phyloP scores from a whole-genome alignment of 2,329 filamentous ascomycete species.

The Arthrobotrys entomopaga region DNA sequence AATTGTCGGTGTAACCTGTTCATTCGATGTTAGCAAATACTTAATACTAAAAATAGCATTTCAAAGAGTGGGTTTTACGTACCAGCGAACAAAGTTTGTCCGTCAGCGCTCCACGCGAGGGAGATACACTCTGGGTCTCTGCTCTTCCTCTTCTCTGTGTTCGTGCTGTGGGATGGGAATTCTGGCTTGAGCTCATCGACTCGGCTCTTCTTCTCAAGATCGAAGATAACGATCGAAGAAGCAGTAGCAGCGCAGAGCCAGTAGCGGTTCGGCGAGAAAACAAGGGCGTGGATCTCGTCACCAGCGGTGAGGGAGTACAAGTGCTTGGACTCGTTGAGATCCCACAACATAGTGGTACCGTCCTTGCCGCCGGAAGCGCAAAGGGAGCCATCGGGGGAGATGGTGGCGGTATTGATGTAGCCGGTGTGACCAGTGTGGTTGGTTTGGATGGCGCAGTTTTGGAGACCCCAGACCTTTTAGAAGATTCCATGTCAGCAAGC shows the following conservation, averaged over 20 bases:
- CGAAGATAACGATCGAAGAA: slow-evolving; percentile 99
- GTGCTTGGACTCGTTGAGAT: slow-evolving; percentile 99
- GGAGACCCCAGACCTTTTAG: slow-evolving; percentile 78
- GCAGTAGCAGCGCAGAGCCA: slow-evolving; percentile 99
- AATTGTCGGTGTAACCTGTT: slow-evolving; percentile 92
- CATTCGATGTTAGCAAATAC: neutral
- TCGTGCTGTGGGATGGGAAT: slow-evolving; percentile 82
- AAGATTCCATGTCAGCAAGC: slow-evolving; percentile 9
- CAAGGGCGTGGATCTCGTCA: slow-evolving; percentile 99
- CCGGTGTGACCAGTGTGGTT: slow-evolving; percentile 87
- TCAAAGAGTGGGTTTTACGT: slow-evolving; percentile 10
- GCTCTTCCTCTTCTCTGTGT: slow-evolving; percentile 79
- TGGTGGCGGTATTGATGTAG: slow-evolving; percentile 54
- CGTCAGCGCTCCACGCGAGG: slow-evolving; percentile 97
- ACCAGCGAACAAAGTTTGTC: slow-evolving; percentile 98
- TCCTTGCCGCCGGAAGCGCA: slow-evolving; percentile 53
- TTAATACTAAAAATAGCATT: neutral
- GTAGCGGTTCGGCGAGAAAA: slow-evolving; percentile 99
- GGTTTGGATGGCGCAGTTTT: slow-evolving; percentile 49
- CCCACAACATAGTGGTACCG: slow-evolving; percentile 54
- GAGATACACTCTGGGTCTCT: slow-evolving; percentile 97
- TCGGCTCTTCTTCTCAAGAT: slow-evolving; percentile 99
- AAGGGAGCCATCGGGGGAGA: slow-evolving; percentile 54
- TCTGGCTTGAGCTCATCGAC: slow-evolving; percentile 99
- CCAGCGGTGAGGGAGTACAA: slow-evolving; percentile 99